Base-by-base conservation (phyloP, 1,139 yeast species). In the Suhomyces taliae region DNA sequence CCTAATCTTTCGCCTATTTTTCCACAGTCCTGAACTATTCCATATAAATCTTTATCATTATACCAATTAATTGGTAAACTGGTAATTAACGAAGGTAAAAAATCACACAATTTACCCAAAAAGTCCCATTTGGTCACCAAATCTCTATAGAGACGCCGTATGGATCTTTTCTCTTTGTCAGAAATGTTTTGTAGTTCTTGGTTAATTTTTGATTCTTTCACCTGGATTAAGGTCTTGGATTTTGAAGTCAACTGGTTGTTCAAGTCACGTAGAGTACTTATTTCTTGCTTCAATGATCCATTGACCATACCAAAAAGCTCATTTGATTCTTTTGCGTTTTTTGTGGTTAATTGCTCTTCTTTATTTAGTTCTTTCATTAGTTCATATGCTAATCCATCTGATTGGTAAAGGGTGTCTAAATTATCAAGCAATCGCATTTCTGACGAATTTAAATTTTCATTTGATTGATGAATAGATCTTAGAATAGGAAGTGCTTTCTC, bases 61-160 rank as follows among this genome's bases (percentile, higher is more conserved):
- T 59, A 68, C 78, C 78, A 73, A 51, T 69, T 64, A 3, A 64
- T 50, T 3, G 77, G 75, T 31, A 69, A 58, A 41, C 67, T 64
- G 39, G 65, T 56, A 3, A 72, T 60, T 14, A 71, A 58, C 26
- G 59, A 55, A 0, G 72, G 72, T 12, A 73, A 52, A 31, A 72
- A 60, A 12, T 65, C 68, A 46, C 68, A 54, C n/a, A 67, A 37
- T 36, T 63, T 52, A 2, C 65, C 47, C 1, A 70, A 53, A 27
- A 55, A 50, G 34, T 53, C 44, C 72, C 72, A 69, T 47, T 58
- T 54, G 6, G 53, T 45, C 2, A 59, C 59, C 37, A 69, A 50
- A 11, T 53, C 53, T 24, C 47, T 38, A 37, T 46, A 56, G 35
- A 44, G 31, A 6, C 48, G 46, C 14, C 43, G 40, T 11, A 47